These are phyloP conservation scores for Talaromyces pinophilus DNA, from an alignment of 2,329 filamentous ascomycete genomes.

Conservation along the genomic window DNA sequence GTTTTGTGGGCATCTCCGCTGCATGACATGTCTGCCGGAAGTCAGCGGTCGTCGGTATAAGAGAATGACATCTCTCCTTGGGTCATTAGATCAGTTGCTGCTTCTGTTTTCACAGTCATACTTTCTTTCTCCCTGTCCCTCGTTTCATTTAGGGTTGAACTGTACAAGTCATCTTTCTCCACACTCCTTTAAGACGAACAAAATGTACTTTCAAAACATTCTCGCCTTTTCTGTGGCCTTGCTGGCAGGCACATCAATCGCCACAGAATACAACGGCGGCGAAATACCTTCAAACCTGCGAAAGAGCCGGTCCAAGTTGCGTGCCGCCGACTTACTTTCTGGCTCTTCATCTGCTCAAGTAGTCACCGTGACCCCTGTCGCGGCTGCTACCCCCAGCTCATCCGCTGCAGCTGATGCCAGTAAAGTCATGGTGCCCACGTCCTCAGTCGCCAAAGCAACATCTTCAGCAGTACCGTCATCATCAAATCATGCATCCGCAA, in stretches of 20 bases:
- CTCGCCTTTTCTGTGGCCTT: conserved; percentile 17
- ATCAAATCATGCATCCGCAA: not conserved
- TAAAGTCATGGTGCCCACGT: conserved; percentile 3
- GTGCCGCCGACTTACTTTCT: not conserved
- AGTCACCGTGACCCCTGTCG: not conserved
- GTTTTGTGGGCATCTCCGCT: not conserved
- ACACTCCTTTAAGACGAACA: conserved; percentile 1
- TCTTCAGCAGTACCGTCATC: conserved; percentile 1
- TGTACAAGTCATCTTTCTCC: not conserved
- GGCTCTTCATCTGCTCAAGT: conserved; percentile 9
- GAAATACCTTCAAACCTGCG: conserved; percentile 7
- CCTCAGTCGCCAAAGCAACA: not conserved
- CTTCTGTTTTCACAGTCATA: not conserved
- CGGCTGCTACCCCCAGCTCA: conserved; percentile 8
- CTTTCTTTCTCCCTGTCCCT: conserved; percentile 7
- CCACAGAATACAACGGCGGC: conserved; percentile 20
- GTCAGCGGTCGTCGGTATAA: conserved; percentile 17
- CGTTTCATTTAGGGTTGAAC: conserved; percentile 10
- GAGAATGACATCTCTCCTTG: conserved; percentile 3
- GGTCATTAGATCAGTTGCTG: not conserved
- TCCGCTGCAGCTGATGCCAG: not conserved
- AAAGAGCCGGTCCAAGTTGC: conserved; percentile 8
- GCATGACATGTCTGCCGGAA: not conserved
- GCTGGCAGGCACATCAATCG: conserved; percentile 20
- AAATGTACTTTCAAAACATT: conserved; percentile 22